Conservation (phyloP, 345 rosid genomes). For the Capsella bursapastoris region DNA sequence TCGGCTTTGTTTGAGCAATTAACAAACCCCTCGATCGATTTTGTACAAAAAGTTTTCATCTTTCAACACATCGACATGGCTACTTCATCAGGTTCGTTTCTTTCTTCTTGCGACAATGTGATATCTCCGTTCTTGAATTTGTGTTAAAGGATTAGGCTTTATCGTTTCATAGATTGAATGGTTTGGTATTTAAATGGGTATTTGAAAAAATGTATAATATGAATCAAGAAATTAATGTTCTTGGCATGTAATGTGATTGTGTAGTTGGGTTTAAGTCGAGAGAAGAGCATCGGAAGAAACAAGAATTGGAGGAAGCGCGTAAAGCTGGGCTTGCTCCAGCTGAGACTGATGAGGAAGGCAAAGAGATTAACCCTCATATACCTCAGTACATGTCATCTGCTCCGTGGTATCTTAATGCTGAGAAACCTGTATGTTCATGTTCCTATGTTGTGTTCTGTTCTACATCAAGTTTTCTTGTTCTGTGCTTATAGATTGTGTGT, state of each 20-base stretch:
- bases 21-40: not conserved
- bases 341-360: constrained; percentile 72
- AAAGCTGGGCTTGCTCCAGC: constrained; percentile 81
- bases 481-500: constrained; percentile 2
- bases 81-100: constrained; percentile 46
- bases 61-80: constrained; percentile 38
- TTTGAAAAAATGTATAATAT: not conserved
- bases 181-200: not conserved
- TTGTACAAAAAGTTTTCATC: not conserved
- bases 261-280: constrained; percentile 67
- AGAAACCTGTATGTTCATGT: constrained; percentile 50
- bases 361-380: constrained; percentile 68
- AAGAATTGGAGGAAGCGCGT: constrained; percentile 66
- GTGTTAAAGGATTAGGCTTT: not conserved
- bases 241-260: constrained; percentile 29
- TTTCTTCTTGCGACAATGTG: not conserved
- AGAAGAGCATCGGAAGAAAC: constrained; percentile 62
- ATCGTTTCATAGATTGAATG: not conserved
- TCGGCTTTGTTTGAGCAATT: not conserved
- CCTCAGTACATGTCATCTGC: constrained; percentile 77
- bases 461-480: not conserved
- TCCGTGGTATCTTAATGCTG: constrained; percentile 71
- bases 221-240: not conserved
- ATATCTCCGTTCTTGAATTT: not conserved
- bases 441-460: not conserved